Conservation (phyloP, 495 filamentous ascomycete species). For the Aspergillus conjunctus region DNA sequence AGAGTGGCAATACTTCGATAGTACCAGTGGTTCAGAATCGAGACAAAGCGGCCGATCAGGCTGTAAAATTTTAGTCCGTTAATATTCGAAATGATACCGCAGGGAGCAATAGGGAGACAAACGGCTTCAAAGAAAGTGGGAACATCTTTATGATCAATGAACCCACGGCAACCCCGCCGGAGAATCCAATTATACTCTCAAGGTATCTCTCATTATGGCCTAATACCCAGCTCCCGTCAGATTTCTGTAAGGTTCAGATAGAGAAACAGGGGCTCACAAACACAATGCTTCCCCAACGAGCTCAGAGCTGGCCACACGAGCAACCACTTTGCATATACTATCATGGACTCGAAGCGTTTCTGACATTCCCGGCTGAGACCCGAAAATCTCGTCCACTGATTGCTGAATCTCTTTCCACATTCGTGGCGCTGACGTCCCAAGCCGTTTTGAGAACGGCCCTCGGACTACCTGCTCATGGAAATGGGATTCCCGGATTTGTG, state of each 20-base stretch:
- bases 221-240: background rate
- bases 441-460: background rate
- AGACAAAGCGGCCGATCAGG: background rate
- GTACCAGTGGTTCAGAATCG: background rate
- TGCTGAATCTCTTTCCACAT: slow-evolving; percentile 2
- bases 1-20: background rate
- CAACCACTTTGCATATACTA: slow-evolving; percentile 4
- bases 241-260: background rate
- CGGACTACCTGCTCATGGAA: background rate
- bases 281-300: slow-evolving; percentile 1
- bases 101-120: background rate
- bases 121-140: background rate
- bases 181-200: background rate
- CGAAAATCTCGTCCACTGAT: slow-evolving; percentile 4
- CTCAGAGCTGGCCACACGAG: background rate
- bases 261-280: slow-evolving; percentile 2
- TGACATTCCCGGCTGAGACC: slow-evolving; percentile 3
- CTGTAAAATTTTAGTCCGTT: background rate
- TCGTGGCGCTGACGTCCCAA: background rate
- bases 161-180: background rate
- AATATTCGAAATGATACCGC: background rate
- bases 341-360: background rate
- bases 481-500: background rate
- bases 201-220: background rate
- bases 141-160: slow-evolving; percentile 2